A percentile compares a stretch with the other conserved stretches of the same genome.
These are phyloP conservation scores for Alternaria triticimaculans DNA, from an alignment of 2,329 filamentous ascomycete species.

Conservation along the genomic window DNA sequence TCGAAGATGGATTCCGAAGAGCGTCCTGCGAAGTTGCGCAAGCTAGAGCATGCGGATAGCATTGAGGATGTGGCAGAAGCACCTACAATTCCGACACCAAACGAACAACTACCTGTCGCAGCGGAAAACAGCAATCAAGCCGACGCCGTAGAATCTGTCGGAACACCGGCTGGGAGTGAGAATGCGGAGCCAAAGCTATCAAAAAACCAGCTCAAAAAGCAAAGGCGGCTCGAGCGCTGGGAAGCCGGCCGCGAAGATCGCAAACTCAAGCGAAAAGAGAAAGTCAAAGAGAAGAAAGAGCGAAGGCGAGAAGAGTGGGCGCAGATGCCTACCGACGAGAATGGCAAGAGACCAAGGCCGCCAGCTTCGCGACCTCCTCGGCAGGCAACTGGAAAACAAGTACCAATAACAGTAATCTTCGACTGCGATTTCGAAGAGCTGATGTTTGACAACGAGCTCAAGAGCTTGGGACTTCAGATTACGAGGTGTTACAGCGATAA, in stretches of 20 bases:
- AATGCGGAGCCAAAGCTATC: constrained; percentile 61
- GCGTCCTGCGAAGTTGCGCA: constrained; percentile 62
- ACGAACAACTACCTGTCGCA: constrained; percentile 17
- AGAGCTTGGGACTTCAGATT: constrained; percentile 82
- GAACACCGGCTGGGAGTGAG: constrained; percentile 8
- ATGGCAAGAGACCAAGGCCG: constrained; percentile 22
- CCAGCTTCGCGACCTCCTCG: constrained; percentile 27
- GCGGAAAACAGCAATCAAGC: constrained; percentile 17
- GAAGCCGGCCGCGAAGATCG: constrained; percentile 70
- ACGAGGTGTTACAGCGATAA: constrained; percentile 92
- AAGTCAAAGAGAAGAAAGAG: constrained; percentile 60
- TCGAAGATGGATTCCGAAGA: constrained; percentile 62
- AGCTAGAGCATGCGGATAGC: constrained; percentile 51
- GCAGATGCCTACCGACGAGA: constrained; percentile 41
- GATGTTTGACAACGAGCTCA: constrained; percentile 86
- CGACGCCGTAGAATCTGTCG: not conserved
- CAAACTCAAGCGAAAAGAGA: constrained; percentile 65
- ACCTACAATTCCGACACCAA: constrained; percentile 14
- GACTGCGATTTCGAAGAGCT: constrained; percentile 92
- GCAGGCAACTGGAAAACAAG: constrained; percentile 56
- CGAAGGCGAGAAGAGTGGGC: constrained; percentile 56
- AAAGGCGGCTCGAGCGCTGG: constrained; percentile 75
- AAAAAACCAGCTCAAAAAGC: constrained; percentile 85
- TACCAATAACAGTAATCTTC: constrained; percentile 81
- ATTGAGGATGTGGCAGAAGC: constrained; percentile 14